Evolutionary conservation across 2,329 filamentous ascomycete species (phyloP).

Genomic region (Sporothrix sp.): DNA sequence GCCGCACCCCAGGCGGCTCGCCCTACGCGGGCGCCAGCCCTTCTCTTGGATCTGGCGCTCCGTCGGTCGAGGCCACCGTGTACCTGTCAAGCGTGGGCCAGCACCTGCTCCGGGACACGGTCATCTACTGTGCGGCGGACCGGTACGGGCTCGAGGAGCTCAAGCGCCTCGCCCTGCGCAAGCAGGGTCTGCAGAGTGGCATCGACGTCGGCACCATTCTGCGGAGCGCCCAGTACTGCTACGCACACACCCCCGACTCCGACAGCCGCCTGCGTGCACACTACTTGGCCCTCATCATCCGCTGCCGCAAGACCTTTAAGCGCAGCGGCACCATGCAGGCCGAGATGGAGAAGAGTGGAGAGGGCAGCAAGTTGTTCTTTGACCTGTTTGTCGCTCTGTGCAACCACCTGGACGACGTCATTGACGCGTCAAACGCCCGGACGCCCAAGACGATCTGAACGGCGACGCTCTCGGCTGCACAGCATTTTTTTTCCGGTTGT

Average conservation of each 20-base stretch:
- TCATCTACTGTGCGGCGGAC: conserved; percentile 87
- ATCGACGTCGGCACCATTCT: conserved; percentile 89
- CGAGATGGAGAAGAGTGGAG: conserved; percentile 86
- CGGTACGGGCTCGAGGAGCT: conserved; percentile 86
- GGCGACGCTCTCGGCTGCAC: conserved; percentile 11
- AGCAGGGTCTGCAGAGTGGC: conserved; percentile 87
- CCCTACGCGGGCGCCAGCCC: conserved; percentile 16
- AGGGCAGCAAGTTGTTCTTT: conserved; percentile 78
- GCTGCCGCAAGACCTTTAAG: conserved; percentile 96
- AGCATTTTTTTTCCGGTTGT: background rate
- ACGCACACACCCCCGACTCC: conserved; percentile 86
- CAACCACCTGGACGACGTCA: conserved; percentile 95
- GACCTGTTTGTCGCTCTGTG: conserved; percentile 97
- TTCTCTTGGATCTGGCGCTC: too few species aligned
- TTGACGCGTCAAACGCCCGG: conserved; percentile 66
- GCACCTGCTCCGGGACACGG: conserved; percentile 80
- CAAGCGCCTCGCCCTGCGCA: conserved; percentile 81
- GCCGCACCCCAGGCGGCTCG: conserved; percentile 21
- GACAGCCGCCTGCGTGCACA: conserved; percentile 90
- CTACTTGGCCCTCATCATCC: conserved; percentile 94
- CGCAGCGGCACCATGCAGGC: conserved; percentile 96
- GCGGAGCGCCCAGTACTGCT: conserved; percentile 87
- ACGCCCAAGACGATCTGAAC: conserved; percentile 48
- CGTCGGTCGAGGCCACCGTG: conserved; percentile 61
- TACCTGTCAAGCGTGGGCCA: conserved; percentile 65